These are phyloP conservation scores for Puccinia polysora DNA, from an alignment of 1,284 basidiomycete species.

Conservation along the genomic window DNA sequence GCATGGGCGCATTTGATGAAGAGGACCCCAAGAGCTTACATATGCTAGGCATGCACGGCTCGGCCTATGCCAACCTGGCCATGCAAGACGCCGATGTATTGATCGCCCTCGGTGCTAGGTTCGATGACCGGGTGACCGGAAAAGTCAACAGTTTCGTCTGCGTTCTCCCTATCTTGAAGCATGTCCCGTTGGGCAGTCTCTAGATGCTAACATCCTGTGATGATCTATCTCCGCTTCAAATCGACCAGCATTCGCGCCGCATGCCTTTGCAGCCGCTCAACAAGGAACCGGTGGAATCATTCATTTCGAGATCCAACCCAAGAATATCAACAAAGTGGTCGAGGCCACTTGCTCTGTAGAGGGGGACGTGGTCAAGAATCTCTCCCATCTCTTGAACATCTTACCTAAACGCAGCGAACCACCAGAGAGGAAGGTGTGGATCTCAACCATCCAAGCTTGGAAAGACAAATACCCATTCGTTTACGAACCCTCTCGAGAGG, in stretches of 20 bases:
- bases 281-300: slow-evolving; percentile 91
- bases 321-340: slow-evolving; percentile 99
- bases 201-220: neutral
- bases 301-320: slow-evolving; percentile 96
- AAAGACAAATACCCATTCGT: slow-evolving; percentile 87
- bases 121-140: slow-evolving; percentile 97
- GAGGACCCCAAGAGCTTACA: slow-evolving; percentile 73
- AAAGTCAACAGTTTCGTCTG: slow-evolving; percentile 64
- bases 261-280: slow-evolving; percentile 76
- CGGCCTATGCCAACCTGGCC: slow-evolving; percentile 92
- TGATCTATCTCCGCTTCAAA: slow-evolving; percentile 27
- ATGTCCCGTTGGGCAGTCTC: neutral
- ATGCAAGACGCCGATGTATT: slow-evolving; percentile 97
- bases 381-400: slow-evolving; percentile 74
- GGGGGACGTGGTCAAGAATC: slow-evolving; percentile 82
- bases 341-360: slow-evolving; percentile 89
- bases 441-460: slow-evolving; percentile 74
- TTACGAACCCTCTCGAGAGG: too few species aligned
- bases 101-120: slow-evolving; percentile 90
- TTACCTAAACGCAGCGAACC: slow-evolving; percentile 60
- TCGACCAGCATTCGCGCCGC: slow-evolving; percentile 82
- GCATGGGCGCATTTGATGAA: slow-evolving; percentile 93
- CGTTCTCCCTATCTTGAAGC: slow-evolving; percentile 16
- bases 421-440: slow-evolving; percentile 66
- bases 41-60: slow-evolving; percentile 99